phyloP scores from a whole-genome alignment of 805 yeast genomes.

The Teunomyces panamensis region DNA sequence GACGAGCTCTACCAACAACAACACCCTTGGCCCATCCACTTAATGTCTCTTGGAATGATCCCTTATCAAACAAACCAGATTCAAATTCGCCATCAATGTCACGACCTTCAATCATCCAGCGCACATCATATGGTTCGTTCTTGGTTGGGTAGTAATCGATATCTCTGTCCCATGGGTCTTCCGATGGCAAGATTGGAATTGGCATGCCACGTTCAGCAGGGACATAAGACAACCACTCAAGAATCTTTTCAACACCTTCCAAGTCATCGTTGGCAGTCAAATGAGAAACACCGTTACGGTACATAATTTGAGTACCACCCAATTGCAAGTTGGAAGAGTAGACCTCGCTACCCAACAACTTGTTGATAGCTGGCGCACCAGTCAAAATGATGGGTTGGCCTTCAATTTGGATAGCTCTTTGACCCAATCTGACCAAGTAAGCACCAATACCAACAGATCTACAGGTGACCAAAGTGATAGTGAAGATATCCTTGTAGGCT shows the following conservation, averaged over 20 bases:
- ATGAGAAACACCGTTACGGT: constrained; percentile 97
- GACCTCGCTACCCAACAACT: constrained; percentile 93
- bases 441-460: constrained; percentile 99
- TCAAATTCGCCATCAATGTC: constrained; percentile 64
- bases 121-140: constrained; percentile 79
- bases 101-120: constrained; percentile 92
- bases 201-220: constrained; percentile 90
- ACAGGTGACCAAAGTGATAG: constrained; percentile 97
- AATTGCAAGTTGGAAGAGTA: constrained; percentile 94
- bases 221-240: constrained; percentile 93
- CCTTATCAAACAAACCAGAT: constrained; percentile 86
- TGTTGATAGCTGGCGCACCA: constrained; percentile 99
- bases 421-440: constrained; percentile 94
- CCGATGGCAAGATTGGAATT: constrained; percentile 80
- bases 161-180: constrained; percentile 92
- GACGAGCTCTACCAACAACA: constrained; percentile 96
- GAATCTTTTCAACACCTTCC: constrained; percentile 91
- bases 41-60: constrained; percentile 91
- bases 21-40: constrained; percentile 99
- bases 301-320: constrained; percentile 99
- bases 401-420: constrained; percentile 97
- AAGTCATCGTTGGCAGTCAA: constrained; percentile 95
- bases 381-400: constrained; percentile 98
- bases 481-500: constrained; percentile 96
- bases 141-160: constrained; percentile 75